Base-by-base conservation (phyloP, 2,329 filamentous ascomycete species). In the Didymella pinodella region DNA sequence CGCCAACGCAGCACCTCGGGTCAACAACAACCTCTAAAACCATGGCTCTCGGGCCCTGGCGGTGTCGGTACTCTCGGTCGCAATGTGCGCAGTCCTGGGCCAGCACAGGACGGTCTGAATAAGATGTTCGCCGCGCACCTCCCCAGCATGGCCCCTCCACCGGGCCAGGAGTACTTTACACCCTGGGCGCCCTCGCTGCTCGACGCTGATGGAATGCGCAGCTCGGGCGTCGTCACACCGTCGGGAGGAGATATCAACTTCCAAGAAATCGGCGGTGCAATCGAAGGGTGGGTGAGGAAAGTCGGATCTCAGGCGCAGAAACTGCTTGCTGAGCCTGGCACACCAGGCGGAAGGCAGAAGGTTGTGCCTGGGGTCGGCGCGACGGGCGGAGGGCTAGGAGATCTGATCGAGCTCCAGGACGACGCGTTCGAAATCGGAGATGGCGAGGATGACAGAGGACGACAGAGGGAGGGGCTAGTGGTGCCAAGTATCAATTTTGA, bases 231-330 rank as follows among this genome's bases (percentile, higher is more conserved):
- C 22, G 59, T 65, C 7, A 74, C 75, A 5, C 72, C 74, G 0
- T 48, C 69, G 7, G 66, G 72, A 20, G 70, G 72, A 7, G 74
- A 75, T 18, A 62, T 83, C 22, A 79, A 82, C 7, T 80, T 98
- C 2, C 93, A 97, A 69, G 91, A 93, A 63, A 89, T 96, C 10
- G 93, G 93, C 1, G 90, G 92, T 6, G 90, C 90, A 2, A 88
- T 98, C 29, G 95, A 98, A 78, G 90, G 89, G 1, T 99, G 95
- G 93, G 82, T 98, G 59, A 85, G 93, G 60, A 92, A 92, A 62
- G 88, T 96, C 36, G 92, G 92, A 59, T 82, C 84, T 6, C 89
- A 88, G 70, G 83, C 85, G 4, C 71, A 73, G 18, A 78, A 74
- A 46, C 54, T 76, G 10, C 57, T 78, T n/a, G 61, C 74, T 40